Conservation (phyloP, 1,139 yeast genomes). For the Yamadazyma diospyri region DNA sequence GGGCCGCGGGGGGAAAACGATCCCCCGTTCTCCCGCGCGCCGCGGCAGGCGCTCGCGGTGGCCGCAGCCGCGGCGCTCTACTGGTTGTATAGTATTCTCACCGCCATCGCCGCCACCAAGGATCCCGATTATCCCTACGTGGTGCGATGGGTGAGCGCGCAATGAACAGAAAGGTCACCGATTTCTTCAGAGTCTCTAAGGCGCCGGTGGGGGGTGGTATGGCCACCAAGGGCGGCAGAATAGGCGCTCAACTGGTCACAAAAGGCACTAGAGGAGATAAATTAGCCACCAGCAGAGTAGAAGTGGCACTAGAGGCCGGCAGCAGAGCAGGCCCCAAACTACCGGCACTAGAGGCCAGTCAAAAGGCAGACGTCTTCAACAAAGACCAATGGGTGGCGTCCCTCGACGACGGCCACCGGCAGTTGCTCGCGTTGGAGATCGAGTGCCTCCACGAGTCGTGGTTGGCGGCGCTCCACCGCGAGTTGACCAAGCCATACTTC, state of each 20-base stretch:
- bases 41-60: too few species aligned
- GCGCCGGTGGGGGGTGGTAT: too few species aligned
- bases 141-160: slow-evolving; percentile 3
- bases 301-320: too few species aligned
- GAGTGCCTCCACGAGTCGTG: slow-evolving; percentile 69
- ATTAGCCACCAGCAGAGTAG: too few species aligned
- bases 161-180: slow-evolving; percentile 7
- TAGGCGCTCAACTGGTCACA: too few species aligned
- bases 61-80: slow-evolving; percentile 23
- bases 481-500: slow-evolving; percentile 84
- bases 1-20: too few species aligned
- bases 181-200: slow-evolving; percentile 6
- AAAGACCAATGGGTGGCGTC: slow-evolving; percentile 52
- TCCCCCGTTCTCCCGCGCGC: too few species aligned
- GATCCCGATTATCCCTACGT: slow-evolving; percentile 39
- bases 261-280: too few species aligned
- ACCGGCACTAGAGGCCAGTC: too few species aligned
- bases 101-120: slow-evolving; percentile 39
- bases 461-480: slow-evolving; percentile 66
- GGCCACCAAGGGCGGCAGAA: too few species aligned
- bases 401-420: slow-evolving; percentile 50
- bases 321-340: too few species aligned
- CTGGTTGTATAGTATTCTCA: slow-evolving; percentile 33
- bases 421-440: slow-evolving; percentile 66
- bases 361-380: slow-evolving; percentile 42